Evolutionary conservation across 192 early-diverging fungal species (phyloP), one percentile per base, ranked within the genome.

Genomic region (Backusella sp.): DNA sequence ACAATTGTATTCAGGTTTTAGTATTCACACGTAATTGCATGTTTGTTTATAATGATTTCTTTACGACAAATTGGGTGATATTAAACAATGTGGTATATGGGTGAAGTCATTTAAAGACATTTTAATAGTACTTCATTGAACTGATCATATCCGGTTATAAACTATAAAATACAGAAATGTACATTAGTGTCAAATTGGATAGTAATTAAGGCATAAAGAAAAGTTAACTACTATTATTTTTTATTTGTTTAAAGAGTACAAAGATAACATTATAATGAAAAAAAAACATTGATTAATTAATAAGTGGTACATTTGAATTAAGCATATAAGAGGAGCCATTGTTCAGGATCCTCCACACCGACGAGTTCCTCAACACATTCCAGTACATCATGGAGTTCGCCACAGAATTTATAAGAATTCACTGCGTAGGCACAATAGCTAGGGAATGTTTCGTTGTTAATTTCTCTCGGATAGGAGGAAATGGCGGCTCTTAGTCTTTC

Each of bases 291-390:
- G 6, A 39, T 39, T 49, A n/a, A n/a, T 19, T 49, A 49, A n/a
- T 7, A 49, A 21, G n/a, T 49, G 28, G 34, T 69, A 37, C 11
- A 23, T 37, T 32, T 23, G 34, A 23, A 23, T 17, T 53, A 72
- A 36, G 34, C 71, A 72, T 52, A 46, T 11, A 49, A 66, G 41
- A 30, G 9, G 37, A 76, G 34, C 79, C 79, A 76, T 34, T 73
- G 36, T 5, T 76, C 70, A 34, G 74, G 75, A 9, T 72, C 49
- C 23, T 80, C 79, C 6, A 76, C 53, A 32, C 79, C 79, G 4
- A 80, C 79, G 2, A 80, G 59, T 5, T 68, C 69, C 19, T 67
- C 41, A 3, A 76, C 71, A 7, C 30, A 42, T 41, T 75, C 69
- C 23, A 80, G 37, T 4, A 80, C 41, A 6, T n/a, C 46, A 37